A percentile compares a stretch with the other conserved stretches of the same genome.
Conservation (phyloP, 2,329 filamentous ascomycete species). For the Xylaria hypoxylon region DNA sequence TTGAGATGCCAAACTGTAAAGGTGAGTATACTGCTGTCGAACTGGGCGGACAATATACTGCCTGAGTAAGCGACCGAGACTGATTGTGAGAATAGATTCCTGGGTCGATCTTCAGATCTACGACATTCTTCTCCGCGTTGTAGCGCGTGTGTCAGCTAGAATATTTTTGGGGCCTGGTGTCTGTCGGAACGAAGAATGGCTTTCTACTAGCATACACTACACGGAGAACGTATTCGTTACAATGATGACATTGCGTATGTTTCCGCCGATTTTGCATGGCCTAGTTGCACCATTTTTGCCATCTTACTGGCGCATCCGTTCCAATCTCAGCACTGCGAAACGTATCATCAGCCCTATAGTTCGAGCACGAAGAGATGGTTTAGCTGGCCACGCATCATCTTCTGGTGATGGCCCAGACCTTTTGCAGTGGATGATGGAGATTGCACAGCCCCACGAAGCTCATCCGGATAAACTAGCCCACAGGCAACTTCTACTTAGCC, state of each 20-base stretch:
- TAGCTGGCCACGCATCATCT: neutral
- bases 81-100: too few species aligned
- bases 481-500: neutral
- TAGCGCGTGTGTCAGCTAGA: slow-evolving; percentile 55
- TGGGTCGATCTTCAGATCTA: too few species aligned
- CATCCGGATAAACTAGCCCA: slow-evolving; percentile 40
- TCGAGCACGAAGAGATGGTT: neutral
- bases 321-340: neutral
- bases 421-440: slow-evolving; percentile 12
- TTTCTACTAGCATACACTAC: slow-evolving; percentile 46
- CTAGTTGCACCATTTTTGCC: neutral
- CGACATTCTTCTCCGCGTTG: slow-evolving; percentile 39
- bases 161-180: slow-evolving; percentile 55
- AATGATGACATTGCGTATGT: neutral
- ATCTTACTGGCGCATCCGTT: neutral
- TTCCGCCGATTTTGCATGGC: neutral
- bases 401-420: neutral
- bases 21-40: too few species aligned
- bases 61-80: too few species aligned
- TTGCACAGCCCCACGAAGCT: neutral
- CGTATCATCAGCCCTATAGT: neutral
- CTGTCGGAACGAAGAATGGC: slow-evolving; percentile 55
- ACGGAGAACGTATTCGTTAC: neutral
- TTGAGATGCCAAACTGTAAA: too few species aligned
- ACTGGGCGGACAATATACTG: too few species aligned